Conservation (phyloP, 345 rosid species). For the Firmiana major region DNA sequence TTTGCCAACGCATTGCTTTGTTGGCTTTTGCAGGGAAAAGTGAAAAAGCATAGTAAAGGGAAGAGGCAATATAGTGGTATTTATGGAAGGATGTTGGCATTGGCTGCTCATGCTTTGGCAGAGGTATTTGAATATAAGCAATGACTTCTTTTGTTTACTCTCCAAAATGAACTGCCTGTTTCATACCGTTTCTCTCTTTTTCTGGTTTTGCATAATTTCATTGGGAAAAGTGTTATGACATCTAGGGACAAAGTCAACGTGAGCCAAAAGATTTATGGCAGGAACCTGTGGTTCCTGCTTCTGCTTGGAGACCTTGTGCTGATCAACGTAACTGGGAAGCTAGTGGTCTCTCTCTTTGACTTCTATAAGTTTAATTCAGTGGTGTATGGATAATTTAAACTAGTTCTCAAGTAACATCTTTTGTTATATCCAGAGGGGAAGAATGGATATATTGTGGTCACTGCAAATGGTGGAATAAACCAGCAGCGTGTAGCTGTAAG, state of each 20-base stretch:
- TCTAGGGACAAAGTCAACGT: slow-evolving; percentile 63
- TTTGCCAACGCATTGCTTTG: not conserved
- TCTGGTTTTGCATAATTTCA: slow-evolving; percentile 1
- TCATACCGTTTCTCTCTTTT: not conserved
- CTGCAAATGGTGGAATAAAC: slow-evolving; percentile 97
- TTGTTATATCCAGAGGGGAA: slow-evolving; percentile 50
- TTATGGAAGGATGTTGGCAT: slow-evolving; percentile 76
- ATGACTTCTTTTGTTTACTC: not conserved
- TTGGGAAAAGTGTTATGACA: slow-evolving; percentile 11
- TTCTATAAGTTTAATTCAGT: not conserved
- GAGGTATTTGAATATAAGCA: slow-evolving; percentile 50
- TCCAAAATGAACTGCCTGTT: not conserved
- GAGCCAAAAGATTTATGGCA: slow-evolving; percentile 96
- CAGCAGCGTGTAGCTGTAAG: slow-evolving; percentile 99
- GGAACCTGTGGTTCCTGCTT: slow-evolving; percentile 67
- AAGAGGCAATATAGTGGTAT: slow-evolving; percentile 46
- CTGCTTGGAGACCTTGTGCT: slow-evolving; percentile 91
- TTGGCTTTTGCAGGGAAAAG: slow-evolving; percentile 32
- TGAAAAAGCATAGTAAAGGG: slow-evolving; percentile 40
- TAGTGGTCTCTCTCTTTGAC: slow-evolving; percentile 45
- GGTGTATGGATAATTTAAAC: not conserved
- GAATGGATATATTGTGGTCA: slow-evolving; percentile 84
- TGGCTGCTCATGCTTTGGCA: slow-evolving; percentile 91
- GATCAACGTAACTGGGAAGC: slow-evolving; percentile 72
- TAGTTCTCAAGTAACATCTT: slow-evolving; percentile 14